phyloP scores from a whole-genome alignment of 129 eudicot genomes.

The Gnaphalium uliginosum region DNA sequence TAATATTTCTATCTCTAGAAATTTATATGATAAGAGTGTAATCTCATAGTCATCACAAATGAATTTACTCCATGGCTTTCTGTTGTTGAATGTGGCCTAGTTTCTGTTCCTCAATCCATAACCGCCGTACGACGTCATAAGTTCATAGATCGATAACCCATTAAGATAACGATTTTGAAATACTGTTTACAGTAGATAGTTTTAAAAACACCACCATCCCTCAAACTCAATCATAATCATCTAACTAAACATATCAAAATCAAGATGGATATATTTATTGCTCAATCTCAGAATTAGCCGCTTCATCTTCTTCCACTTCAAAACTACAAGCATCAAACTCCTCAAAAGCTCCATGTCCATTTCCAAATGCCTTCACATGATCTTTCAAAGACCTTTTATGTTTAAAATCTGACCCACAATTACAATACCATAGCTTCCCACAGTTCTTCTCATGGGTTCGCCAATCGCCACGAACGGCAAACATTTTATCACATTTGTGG shows the following conservation, averaged over 20 bases:
- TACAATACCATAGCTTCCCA: slow-evolving; percentile 76
- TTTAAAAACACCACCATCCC: background rate
- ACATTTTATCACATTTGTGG: slow-evolving; percentile 63
- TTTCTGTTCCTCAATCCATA: no score
- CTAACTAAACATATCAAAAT: background rate
- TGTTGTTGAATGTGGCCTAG: no score
- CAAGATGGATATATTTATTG: slow-evolving; percentile 8
- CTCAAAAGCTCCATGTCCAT: slow-evolving; percentile 59
- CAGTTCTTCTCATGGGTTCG: slow-evolving; percentile 48
- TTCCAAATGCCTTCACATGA: slow-evolving; percentile 72
- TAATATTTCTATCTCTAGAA: no score
- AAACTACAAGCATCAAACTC: slow-evolving; percentile 32
- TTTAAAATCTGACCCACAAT: slow-evolving; percentile 82
- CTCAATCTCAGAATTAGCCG: slow-evolving; percentile 25
- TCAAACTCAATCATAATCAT: slow-evolving; percentile 8
- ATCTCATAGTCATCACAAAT: no score
- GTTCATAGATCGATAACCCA: background rate
- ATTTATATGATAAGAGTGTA: no score
- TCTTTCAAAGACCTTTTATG: slow-evolving; percentile 84
- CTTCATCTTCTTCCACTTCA: slow-evolving; percentile 21
- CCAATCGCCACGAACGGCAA: slow-evolving; percentile 64
- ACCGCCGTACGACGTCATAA: background rate
- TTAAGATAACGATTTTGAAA: background rate
- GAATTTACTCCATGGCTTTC: no score
- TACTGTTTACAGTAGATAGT: background rate